A percentile compares a stretch with the other conserved stretches of the same genome.
Conservation (phyloP, 805 yeast genomes). For the Saccharomycopsis sp. region DNA sequence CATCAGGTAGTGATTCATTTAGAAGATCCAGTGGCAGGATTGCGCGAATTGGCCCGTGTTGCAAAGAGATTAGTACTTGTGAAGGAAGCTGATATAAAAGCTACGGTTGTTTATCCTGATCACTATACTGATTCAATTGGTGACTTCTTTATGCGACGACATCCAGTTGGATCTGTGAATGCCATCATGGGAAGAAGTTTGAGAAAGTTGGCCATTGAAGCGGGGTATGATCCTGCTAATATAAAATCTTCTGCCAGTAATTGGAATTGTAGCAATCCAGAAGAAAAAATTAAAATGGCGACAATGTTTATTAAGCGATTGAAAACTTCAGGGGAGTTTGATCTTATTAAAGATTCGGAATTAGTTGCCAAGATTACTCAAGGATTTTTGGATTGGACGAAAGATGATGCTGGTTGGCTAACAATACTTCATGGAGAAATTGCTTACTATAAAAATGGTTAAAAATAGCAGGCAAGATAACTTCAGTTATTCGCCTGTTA, state of each 20-base stretch:
- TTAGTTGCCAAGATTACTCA: neutral
- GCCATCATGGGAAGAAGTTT: neutral
- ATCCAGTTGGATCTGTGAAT: neutral
- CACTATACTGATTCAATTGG: slow-evolving; percentile 20
- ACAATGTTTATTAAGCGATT: slow-evolving; percentile 1
- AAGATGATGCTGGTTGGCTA: neutral
- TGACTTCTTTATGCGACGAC: neutral
- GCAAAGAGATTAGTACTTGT: slow-evolving; percentile 30
- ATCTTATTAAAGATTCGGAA: neutral
- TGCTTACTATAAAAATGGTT: neutral
- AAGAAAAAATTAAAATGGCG: neutral
- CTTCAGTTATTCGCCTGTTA: no score
- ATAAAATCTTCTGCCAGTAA: neutral
- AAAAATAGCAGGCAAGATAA: no score
- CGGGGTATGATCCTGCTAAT: neutral
- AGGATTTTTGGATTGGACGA: neutral
- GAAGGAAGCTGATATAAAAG: slow-evolving; percentile 29
- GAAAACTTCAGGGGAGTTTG: neutral
- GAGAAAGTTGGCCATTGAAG: neutral
- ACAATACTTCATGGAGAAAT: neutral
- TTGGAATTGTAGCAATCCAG: neutral
- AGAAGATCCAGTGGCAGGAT: slow-evolving; percentile 29
- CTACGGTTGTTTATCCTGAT: slow-evolving; percentile 24
- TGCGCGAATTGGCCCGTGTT: slow-evolving; percentile 33
- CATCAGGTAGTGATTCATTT: slow-evolving; percentile 36